These are phyloP conservation scores for Eucalyptus curtisii DNA, from an alignment of 345 rosid species.

Conservation along the genomic window DNA sequence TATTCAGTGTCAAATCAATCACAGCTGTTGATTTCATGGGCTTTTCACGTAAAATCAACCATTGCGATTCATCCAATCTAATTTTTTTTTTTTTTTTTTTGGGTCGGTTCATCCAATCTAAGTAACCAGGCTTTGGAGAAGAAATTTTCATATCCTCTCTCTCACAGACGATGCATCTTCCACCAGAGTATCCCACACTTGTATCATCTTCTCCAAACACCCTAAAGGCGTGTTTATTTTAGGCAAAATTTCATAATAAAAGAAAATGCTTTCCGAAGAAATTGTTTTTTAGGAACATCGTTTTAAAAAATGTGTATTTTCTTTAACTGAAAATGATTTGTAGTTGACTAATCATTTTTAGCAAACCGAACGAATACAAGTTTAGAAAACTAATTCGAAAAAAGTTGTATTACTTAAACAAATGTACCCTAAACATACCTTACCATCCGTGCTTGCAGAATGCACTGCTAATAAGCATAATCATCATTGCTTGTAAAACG, in stretches of 20 bases:
- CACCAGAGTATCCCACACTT: not conserved
- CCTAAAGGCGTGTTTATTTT: fast-evolving
- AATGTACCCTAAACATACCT: not conserved
- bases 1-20: not conserved
- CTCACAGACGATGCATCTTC: not conserved
- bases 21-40: fast-evolving
- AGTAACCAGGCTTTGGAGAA: fast-evolving
- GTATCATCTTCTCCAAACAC: not conserved
- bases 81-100: too few relatives aligned
- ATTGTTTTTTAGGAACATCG: fast-evolving
- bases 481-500: not conserved
- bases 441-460: not conserved
- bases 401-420: not conserved
- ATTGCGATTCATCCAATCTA: not conserved
- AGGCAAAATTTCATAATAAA: not conserved
- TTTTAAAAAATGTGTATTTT: not conserved
- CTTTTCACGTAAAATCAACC: not conserved
- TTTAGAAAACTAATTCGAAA: not conserved
- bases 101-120: not conserved
- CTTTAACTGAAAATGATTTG: not conserved
- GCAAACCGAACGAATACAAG: fast-evolving
- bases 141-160: not conserved
- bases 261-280: not conserved
- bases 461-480: not conserved
- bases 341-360: not conserved